Conservation (phyloP, 2,329 filamentous ascomycete genomes). For the Diaporthe velutina region DNA sequence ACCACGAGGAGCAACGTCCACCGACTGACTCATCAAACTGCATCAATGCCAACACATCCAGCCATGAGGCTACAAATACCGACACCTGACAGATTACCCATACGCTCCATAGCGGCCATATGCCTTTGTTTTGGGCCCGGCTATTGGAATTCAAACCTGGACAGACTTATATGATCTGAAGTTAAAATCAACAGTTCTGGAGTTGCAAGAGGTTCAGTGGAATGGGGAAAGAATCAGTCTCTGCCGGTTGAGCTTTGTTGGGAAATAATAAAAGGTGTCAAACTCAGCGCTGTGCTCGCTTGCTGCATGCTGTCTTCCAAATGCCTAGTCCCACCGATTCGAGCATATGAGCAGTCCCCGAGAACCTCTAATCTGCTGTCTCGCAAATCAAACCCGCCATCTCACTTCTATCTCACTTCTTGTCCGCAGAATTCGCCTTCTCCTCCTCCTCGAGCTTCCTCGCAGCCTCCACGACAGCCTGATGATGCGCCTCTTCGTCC, state of each 20-base stretch:
- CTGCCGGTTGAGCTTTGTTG: neutral
- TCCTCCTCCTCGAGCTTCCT: slow-evolving; percentile 34
- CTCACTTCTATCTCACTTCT: neutral
- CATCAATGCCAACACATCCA: too few relatives aligned
- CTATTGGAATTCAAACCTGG: too few relatives aligned
- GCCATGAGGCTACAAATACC: too few relatives aligned
- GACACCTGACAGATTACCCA: too few relatives aligned
- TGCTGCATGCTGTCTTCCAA: slow-evolving; percentile 2
- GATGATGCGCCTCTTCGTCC: slow-evolving; percentile 31
- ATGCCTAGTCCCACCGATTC: neutral
- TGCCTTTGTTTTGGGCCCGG: too few relatives aligned
- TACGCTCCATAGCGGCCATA: too few relatives aligned
- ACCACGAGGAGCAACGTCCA: too few relatives aligned
- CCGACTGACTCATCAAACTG: too few relatives aligned
- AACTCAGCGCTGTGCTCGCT: slow-evolving; percentile 26
- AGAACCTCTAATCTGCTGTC: neutral
- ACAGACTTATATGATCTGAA: too few relatives aligned
- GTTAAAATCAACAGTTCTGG: too few relatives aligned
- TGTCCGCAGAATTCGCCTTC: neutral
- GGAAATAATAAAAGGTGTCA: neutral
- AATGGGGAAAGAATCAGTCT: too few relatives aligned
- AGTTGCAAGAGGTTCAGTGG: too few relatives aligned
- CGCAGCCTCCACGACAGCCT: slow-evolving; percentile 34
- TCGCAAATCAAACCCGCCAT: neutral
- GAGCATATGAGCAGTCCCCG: neutral